A percentile compares a stretch with the other conserved stretches of the same genome.
phyloP scores from a whole-genome alignment of 2,329 filamentous ascomycete genomes.

The Xylaria multiplex region DNA sequence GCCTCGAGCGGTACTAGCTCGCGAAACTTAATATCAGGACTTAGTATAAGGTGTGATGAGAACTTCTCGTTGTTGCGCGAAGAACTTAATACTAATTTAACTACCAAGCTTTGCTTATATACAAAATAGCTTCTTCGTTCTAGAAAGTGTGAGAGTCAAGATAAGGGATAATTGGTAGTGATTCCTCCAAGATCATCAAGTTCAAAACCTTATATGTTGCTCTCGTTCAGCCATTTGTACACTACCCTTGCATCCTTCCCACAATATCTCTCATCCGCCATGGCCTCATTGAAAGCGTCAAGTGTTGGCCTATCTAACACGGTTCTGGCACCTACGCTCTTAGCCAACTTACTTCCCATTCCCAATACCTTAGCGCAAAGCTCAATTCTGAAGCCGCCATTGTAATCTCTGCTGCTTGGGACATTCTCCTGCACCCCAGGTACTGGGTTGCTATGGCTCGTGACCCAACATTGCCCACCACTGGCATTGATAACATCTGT shows the following conservation, averaged over 20 bases:
- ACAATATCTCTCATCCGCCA: slow-evolving; percentile 45
- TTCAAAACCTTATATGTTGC: slow-evolving; percentile 10
- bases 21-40: too few species aligned
- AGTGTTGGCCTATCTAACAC: slow-evolving; percentile 45
- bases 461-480: slow-evolving; percentile 61
- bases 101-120: too few species aligned
- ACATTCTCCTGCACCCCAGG: slow-evolving; percentile 47
- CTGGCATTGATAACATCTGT: slow-evolving; percentile 76
- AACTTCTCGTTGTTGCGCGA: too few species aligned
- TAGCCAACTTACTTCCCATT: slow-evolving; percentile 45
- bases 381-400: slow-evolving; percentile 49
- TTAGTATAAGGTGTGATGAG: too few species aligned
- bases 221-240: slow-evolving; percentile 49
- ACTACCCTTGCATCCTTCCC: slow-evolving; percentile 50
- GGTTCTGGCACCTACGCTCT: slow-evolving; percentile 46
- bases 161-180: neutral
- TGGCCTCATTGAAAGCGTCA: slow-evolving; percentile 45
- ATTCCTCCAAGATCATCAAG: neutral
- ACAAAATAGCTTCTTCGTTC: too few species aligned
- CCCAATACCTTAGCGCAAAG: slow-evolving; percentile 47
- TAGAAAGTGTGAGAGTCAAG: too few species aligned
- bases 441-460: slow-evolving; percentile 49
- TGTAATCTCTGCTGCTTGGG: slow-evolving; percentile 46
- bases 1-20: too few species aligned
- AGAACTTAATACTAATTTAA: too few species aligned